Percentiles rank a stretch among this genome's conserved stretches.
phyloP scores from a whole-genome alignment of 805 yeast species.

The Sugiyamaella chiloensis region DNA sequence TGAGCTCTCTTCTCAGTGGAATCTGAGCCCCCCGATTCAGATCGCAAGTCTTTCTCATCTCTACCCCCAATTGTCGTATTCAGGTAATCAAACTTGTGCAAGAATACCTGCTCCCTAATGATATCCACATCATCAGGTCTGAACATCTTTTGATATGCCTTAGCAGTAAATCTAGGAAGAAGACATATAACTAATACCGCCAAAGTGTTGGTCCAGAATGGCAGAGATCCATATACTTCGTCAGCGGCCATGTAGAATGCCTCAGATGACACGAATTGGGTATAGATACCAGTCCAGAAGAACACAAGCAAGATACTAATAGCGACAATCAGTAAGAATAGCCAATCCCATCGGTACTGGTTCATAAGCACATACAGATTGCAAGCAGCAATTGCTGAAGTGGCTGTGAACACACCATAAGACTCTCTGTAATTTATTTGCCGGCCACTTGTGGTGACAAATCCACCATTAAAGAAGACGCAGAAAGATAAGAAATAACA shows the following conservation, averaged over 20 bases:
- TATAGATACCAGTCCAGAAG: conserved; percentile 74
- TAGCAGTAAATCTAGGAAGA: conserved; percentile 56
- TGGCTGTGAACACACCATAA: conserved; percentile 58
- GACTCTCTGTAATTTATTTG: conserved; percentile 59
- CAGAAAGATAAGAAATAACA: conserved; percentile 68
- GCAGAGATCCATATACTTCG: conserved; percentile 53
- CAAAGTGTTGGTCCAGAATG: conserved; percentile 60
- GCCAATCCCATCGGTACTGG: conserved; percentile 72
- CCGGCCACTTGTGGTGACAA: conserved; percentile 46
- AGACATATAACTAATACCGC: conserved; percentile 51
- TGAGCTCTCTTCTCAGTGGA: conserved; percentile 6
- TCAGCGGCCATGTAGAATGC: conserved; percentile 62
- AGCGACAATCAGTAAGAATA: conserved; percentile 48
- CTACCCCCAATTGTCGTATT: conserved; percentile 9
- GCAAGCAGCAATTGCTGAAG: conserved; percentile 57
- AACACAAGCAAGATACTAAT: conserved; percentile 56
- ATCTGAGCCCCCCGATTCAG: conserved; percentile 6
- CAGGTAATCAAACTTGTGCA: conserved; percentile 42
- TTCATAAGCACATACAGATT: conserved; percentile 59
- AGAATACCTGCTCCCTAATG: conserved; percentile 51
- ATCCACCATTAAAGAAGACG: conserved; percentile 45
- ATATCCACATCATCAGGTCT: conserved; percentile 62
- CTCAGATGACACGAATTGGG: conserved; percentile 46
- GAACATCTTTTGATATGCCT: conserved; percentile 49
- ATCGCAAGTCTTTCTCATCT: background rate